phyloP scores from a whole-genome alignment of 202 grass and related monocot species.

The Carex sylvatica region DNA sequence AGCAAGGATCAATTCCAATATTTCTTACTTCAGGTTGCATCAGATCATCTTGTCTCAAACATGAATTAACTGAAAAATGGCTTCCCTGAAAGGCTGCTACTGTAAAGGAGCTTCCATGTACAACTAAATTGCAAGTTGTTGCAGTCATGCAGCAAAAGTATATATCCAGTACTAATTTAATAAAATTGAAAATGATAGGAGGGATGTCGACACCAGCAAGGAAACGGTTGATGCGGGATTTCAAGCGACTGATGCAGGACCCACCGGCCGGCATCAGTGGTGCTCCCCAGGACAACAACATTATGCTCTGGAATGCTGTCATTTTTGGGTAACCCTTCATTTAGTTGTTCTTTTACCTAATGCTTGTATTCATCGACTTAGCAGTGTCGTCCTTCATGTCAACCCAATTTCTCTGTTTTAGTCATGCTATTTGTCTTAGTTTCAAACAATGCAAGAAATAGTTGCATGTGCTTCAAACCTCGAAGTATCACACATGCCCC shows the following conservation, averaged over 20 bases:
- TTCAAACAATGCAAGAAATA: neutral
- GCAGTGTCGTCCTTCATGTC: neutral
- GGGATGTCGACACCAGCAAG: conserved; percentile 76
- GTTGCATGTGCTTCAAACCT: neutral
- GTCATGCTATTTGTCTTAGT: neutral
- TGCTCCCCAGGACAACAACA: conserved; percentile 80
- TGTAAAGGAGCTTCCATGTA: neutral
- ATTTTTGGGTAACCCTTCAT: conserved; percentile 57
- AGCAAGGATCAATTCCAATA: neutral
- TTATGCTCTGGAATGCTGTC: conserved; percentile 84
- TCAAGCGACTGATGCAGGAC: conserved; percentile 86
- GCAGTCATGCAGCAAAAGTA: neutral
- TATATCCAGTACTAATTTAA: neutral
- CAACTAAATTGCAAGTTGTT: neutral
- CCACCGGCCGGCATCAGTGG: conserved; percentile 84
- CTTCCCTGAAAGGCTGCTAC: neutral
- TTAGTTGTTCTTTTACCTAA: neutral
- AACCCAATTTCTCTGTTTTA: neutral
- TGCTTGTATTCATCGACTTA: neutral
- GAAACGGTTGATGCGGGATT: conserved; percentile 91
- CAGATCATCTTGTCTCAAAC: neutral
- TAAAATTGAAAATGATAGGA: neutral
- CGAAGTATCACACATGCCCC: neutral
- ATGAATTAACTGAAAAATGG: neutral
- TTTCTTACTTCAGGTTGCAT: neutral